Evolutionary conservation across 192 early-diverging fungal genomes (phyloP).

Genomic region (Cladochytrium replicatum): DNA sequence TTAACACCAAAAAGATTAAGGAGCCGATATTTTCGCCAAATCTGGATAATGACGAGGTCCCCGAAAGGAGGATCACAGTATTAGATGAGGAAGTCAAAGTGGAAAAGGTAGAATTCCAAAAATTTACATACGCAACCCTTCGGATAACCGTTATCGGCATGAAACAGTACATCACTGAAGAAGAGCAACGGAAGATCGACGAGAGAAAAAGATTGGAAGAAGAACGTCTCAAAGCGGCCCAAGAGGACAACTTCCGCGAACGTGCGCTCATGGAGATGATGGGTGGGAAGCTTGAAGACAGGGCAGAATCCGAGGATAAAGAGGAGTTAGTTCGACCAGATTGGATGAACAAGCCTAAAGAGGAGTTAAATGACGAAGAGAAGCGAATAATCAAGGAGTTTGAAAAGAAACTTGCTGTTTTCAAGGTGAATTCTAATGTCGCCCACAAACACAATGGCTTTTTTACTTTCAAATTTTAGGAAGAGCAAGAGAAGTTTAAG

Average conservation of each 20-base stretch:
- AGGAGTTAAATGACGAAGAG: constrained; percentile 51
- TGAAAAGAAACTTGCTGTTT: constrained; percentile 49
- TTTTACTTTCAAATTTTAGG: constrained; percentile 13
- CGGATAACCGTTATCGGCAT: not conserved
- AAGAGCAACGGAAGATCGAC: constrained; percentile 33
- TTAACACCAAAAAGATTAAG: constrained; percentile 18
- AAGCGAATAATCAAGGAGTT: constrained; percentile 46
- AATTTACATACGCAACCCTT: constrained; percentile 1
- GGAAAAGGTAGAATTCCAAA: constrained; percentile 31
- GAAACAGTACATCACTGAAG: constrained; percentile 37
- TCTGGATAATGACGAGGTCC: constrained; percentile 49
- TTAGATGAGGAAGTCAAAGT: constrained; percentile 41
- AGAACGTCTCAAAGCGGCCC: constrained; percentile 27
- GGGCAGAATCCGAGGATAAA: constrained; percentile 34
- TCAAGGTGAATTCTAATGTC: constrained; percentile 35
- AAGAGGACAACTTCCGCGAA: constrained; percentile 42
- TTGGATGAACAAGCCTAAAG: constrained; percentile 50
- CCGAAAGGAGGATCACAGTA: constrained; percentile 41
- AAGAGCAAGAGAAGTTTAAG: constrained; percentile 51
- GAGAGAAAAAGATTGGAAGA: constrained; percentile 31
- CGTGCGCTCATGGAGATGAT: constrained; percentile 50
- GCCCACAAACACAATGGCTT: not conserved
- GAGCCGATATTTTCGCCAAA: constrained; percentile 35
- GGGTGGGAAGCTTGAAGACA: constrained; percentile 46
- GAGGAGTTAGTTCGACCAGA: constrained; percentile 38